Percentiles rank a stretch among this genome's conserved stretches.
Evolutionary conservation across 441 rosid genomes (phyloP).

Genomic region (Populus tomentosa): DNA sequence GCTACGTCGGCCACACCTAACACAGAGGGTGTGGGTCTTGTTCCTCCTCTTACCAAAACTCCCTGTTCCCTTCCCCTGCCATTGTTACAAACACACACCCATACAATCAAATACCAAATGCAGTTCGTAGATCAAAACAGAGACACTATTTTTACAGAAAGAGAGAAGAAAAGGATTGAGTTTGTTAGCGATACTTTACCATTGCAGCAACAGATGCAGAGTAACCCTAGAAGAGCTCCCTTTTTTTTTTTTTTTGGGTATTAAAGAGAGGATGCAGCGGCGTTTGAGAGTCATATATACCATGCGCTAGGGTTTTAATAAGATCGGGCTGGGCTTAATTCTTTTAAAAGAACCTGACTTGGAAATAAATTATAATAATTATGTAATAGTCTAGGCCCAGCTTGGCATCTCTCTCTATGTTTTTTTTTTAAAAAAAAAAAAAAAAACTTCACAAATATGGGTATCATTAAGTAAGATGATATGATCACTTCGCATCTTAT

Average conservation of each 20-base stretch:
- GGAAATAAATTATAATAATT: too few relatives aligned
- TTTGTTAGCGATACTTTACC: slow-evolving; percentile 15
- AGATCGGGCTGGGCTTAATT: too few relatives aligned
- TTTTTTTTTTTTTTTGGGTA: neutral
- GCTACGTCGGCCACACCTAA: slow-evolving; percentile 93
- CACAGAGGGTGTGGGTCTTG: slow-evolving; percentile 94
- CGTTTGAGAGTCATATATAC: neutral
- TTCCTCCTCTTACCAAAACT: slow-evolving; percentile 97
- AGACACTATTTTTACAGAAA: neutral
- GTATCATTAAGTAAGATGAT: too few relatives aligned
- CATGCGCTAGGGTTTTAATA: neutral
- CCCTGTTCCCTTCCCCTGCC: slow-evolving; percentile 93
- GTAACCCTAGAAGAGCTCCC: slow-evolving; percentile 14
- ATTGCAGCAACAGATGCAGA: slow-evolving; percentile 20
- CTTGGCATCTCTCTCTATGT: too few relatives aligned
- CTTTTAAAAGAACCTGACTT: too few relatives aligned
- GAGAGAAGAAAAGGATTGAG: neutral
- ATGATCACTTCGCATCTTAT: too few relatives aligned
- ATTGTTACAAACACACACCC: neutral
- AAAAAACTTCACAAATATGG: too few relatives aligned
- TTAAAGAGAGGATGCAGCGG: neutral
- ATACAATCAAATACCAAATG: neutral
- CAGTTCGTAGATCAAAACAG: neutral
- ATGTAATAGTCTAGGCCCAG: too few relatives aligned
- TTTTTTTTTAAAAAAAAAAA: too few relatives aligned